Evolutionary conservation across 2,329 filamentous ascomycete genomes (phyloP).

Genomic region (Trichophyton rubrum): DNA sequence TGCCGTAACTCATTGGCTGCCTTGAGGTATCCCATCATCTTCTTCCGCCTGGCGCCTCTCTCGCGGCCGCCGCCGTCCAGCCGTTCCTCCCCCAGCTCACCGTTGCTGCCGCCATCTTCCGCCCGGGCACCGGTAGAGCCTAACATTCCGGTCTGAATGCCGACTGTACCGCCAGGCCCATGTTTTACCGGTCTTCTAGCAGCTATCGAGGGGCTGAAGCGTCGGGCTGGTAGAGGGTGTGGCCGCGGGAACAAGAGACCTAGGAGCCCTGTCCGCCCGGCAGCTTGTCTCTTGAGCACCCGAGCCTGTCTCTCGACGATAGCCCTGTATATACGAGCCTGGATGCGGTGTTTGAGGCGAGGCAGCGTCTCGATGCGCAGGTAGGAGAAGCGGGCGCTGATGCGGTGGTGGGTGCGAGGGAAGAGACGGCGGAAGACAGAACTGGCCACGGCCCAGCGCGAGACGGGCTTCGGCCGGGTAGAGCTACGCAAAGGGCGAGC

Average conservation of each 20-base stretch:
- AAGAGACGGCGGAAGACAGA: conserved; percentile 46
- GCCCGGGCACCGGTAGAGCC: neutral
- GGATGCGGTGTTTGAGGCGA: conserved; percentile 54
- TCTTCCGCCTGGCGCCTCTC: conserved; percentile 61
- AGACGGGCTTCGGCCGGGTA: neutral
- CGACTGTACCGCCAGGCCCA: conserved; percentile 7
- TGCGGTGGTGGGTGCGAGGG: conserved; percentile 50
- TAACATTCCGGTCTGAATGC: neutral
- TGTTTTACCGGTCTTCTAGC: conserved; percentile 6
- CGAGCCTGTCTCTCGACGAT: conserved; percentile 53
- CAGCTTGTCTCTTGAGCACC: conserved; percentile 38
- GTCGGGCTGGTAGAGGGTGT: neutral
- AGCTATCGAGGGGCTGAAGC: neutral
- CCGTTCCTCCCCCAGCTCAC: conserved; percentile 20
- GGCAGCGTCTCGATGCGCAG: conserved; percentile 68
- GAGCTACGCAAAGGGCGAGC: neutral
- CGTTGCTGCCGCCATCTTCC: conserved; percentile 15
- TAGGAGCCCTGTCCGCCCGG: conserved; percentile 35
- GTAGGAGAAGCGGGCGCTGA: conserved; percentile 52
- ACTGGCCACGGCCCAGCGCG: neutral
- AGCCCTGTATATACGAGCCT: conserved; percentile 64
- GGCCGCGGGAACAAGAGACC: neutral
- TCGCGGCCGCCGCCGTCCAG: conserved; percentile 33
- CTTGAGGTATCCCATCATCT: conserved; percentile 60
- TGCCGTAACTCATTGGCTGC: conserved; percentile 61